phyloP scores from a whole-genome alignment of 306 rosid genomes.

The Lathyrus aphaca region DNA sequence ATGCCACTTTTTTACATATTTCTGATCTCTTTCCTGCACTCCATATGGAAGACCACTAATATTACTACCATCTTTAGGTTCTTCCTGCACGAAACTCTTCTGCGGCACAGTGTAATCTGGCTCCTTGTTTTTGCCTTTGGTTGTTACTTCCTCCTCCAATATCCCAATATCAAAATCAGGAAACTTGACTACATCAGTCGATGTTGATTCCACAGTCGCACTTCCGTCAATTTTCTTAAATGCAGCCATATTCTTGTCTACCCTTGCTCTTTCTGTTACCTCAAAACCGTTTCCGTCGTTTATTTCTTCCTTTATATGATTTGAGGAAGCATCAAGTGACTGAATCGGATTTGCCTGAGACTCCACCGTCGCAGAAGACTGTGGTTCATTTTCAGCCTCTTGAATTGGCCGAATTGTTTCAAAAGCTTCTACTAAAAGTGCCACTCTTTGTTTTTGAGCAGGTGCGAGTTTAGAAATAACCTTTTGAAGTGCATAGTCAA shows the following conservation, averaged over 20 bases:
- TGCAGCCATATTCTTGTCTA: conserved; percentile 24
- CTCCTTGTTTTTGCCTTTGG: conserved; percentile 36
- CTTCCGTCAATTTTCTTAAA: conserved; percentile 28
- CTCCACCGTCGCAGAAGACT: conserved; percentile 36
- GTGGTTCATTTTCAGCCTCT: conserved; percentile 43
- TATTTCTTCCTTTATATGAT: conserved; percentile 38
- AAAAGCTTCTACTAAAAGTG: conserved; percentile 78
- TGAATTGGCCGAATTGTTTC: conserved; percentile 70
- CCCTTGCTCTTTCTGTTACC: conserved; percentile 3
- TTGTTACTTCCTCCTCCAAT: conserved; percentile 38
- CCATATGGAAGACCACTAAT: conserved; percentile 26
- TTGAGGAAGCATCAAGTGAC: conserved; percentile 34
- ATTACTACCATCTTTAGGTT: conserved; percentile 33
- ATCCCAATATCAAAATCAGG: conserved; percentile 32
- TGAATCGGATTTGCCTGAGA: conserved; percentile 44
- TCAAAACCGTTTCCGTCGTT: conserved; percentile 30
- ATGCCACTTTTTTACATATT: conserved; percentile 71
- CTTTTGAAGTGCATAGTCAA: conserved; percentile 81
- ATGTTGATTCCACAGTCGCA: conserved; percentile 34
- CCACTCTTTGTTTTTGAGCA: conserved; percentile 73
- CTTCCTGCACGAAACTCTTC: conserved; percentile 33
- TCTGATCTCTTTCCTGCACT: conserved; percentile 54
- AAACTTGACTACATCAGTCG: conserved; percentile 18
- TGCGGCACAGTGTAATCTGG: conserved; percentile 28
- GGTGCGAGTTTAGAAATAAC: conserved; percentile 79